Conservation (phyloP, 306 rosid species). For the Cucumis cinereus region DNA sequence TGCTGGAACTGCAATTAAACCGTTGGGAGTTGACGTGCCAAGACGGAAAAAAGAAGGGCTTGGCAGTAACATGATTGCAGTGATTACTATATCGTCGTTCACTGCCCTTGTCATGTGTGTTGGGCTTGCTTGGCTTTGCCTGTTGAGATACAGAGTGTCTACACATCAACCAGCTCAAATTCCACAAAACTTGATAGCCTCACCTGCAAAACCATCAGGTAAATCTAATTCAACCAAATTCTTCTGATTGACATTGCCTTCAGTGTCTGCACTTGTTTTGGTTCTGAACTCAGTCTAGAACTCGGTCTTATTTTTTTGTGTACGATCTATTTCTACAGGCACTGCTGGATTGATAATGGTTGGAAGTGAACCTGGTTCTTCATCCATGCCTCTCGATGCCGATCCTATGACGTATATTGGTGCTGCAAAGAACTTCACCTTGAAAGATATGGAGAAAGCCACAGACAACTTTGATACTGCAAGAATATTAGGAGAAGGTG, state of each 20-base stretch:
- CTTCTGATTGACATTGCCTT: background rate
- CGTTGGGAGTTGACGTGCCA: slow-evolving; percentile 69
- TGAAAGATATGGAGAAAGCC: slow-evolving; percentile 66
- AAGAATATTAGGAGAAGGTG: slow-evolving; percentile 97
- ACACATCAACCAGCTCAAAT: slow-evolving; percentile 17
- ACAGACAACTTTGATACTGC: slow-evolving; percentile 65
- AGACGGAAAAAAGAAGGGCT: slow-evolving; percentile 41
- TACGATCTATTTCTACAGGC: background rate
- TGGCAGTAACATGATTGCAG: slow-evolving; percentile 31
- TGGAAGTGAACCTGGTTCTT: slow-evolving; percentile 35
- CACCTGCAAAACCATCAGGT: slow-evolving; percentile 56
- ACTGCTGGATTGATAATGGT: background rate
- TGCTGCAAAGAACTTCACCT: slow-evolving; percentile 58
- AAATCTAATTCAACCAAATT: background rate
- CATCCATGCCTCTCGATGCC: slow-evolving; percentile 36
- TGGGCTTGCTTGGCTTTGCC: slow-evolving; percentile 55
- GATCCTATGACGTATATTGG: slow-evolving; percentile 51
- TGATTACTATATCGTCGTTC: slow-evolving; percentile 52
- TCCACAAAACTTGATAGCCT: slow-evolving; percentile 29
- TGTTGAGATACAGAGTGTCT: slow-evolving; percentile 33
- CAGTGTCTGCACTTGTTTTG: background rate
- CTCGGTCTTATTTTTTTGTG: background rate
- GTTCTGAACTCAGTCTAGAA: background rate
- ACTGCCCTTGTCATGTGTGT: slow-evolving; percentile 47
- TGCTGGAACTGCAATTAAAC: slow-evolving; percentile 54